phyloP scores from a whole-genome alignment of 2,329 filamentous ascomycete genomes.

The Penicillium sp. region DNA sequence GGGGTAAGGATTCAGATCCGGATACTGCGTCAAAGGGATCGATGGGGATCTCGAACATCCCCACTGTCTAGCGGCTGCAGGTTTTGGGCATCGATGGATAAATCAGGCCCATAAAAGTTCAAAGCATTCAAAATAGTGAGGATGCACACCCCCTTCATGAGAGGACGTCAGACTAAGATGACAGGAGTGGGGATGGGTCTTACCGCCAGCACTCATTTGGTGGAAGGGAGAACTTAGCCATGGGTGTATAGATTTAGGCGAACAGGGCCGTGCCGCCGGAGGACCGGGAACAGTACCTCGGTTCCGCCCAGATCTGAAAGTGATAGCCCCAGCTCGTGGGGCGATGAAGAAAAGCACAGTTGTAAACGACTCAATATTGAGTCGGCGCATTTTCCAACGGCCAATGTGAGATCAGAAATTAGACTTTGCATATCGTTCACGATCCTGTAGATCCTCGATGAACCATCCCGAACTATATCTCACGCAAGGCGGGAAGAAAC shows the following conservation, averaged over 20 bases:
- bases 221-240: background rate
- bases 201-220: background rate
- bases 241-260: background rate
- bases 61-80: constrained; percentile 3
- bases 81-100: constrained; percentile 3
- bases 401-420: background rate
- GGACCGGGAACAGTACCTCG: background rate
- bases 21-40: background rate
- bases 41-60: background rate
- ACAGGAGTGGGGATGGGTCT: background rate
- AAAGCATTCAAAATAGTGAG: background rate
- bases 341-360: background rate
- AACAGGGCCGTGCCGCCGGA: background rate
- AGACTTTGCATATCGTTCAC: background rate
- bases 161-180: background rate
- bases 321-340: background rate
- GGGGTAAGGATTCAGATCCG: background rate
- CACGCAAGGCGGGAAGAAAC: background rate
- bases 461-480: constrained; percentile 1
- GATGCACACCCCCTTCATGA: background rate
- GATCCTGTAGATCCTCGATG: constrained; percentile 1
- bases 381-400: too few species aligned
- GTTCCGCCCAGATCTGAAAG: background rate
- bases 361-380: background rate
- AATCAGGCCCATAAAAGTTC: background rate